Evolutionary conservation across 2,329 filamentous ascomycete species (phyloP).

Genomic region (Diaporthe amygdali): DNA sequence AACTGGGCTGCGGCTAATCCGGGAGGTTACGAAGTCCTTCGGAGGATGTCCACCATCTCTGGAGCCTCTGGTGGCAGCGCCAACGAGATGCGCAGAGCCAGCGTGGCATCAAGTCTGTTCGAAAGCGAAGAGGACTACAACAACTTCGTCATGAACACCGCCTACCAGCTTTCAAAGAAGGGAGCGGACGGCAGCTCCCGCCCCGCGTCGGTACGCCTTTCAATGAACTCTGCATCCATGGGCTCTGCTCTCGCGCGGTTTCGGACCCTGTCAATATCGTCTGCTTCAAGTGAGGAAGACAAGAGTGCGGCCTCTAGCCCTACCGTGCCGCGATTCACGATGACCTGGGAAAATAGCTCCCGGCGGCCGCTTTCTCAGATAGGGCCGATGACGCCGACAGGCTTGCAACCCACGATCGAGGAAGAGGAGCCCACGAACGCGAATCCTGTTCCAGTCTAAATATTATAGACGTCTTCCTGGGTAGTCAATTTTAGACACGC

Average conservation of each 20-base stretch:
- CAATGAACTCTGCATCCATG: background rate
- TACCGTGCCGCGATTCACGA: background rate
- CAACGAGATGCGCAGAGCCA: constrained; percentile 14
- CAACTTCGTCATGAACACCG: constrained; percentile 17
- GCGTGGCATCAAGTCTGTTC: constrained; percentile 19
- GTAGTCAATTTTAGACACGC: background rate
- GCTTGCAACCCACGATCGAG: constrained; percentile 5
- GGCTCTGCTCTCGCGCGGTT: background rate
- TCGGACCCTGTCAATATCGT: constrained; percentile 2
- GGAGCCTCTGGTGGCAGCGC: background rate
- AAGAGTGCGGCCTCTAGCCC: background rate
- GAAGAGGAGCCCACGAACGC: background rate
- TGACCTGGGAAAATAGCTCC: background rate
- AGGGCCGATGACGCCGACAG: background rate
- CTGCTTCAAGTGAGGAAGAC: background rate
- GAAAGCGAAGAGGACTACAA: constrained; percentile 22
- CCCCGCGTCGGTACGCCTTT: background rate
- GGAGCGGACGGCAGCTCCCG: background rate
- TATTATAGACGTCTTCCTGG: background rate
- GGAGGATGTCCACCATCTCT: constrained; percentile 15
- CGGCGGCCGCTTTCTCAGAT: background rate
- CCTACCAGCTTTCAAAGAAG: background rate
- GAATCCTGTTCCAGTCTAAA: background rate
- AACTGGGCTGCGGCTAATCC: constrained; percentile 22
- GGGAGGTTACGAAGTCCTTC: constrained; percentile 23